Base-by-base conservation (phyloP, 1,284 basidiomycete species). In the Ustilago tritici region DNA sequence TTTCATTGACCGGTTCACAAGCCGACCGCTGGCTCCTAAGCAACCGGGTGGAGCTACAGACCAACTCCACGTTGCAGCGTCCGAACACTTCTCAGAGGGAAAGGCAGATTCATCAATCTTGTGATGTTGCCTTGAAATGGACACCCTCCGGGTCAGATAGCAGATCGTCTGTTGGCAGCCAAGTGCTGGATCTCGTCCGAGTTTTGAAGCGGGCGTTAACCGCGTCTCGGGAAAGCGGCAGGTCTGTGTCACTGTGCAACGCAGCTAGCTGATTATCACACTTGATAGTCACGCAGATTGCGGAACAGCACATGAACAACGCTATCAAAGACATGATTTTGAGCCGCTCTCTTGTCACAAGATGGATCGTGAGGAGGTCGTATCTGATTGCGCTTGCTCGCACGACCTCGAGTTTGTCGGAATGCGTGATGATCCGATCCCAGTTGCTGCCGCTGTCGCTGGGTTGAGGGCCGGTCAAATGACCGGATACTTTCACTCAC, bases 191-290 rank as follows among this genome's bases (percentile, higher is more conserved):
- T 32, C 49, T 17, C 19, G 28, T 23, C 28, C 28, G n/a, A 31
- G 46, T 23, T 49, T 49, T 49, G 15, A 23, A 49, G 46, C 46
- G 46, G 46, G 46, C 46, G 19, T 19, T 49, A 34, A 14, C 28
- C 40, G 38, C 55, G 55, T 56, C 55, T 56, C 55, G 55, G 55
- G 36, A 10, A 10, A 40, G 49, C 59, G 28, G 49, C 50, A 53
- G 28, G 31, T 15, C 28, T 23, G 36, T 57, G 47, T 64, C 61
- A 63, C 54, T 34, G 23, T 57, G 62, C 55, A 64, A 55, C 15
- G 34, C 36, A 36, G 14, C 12, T 28, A 35, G 9, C n/a, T 28
- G 31, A 8, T 58, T 36, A 32, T 57, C 56, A 57, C 41, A 56
- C 23, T 54, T 28, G 23, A 28, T 28, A 19, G 43, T 46, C 43